Conservation (phyloP, 1,139 yeast genomes). For the Saccharomycopsis phalli region DNA sequence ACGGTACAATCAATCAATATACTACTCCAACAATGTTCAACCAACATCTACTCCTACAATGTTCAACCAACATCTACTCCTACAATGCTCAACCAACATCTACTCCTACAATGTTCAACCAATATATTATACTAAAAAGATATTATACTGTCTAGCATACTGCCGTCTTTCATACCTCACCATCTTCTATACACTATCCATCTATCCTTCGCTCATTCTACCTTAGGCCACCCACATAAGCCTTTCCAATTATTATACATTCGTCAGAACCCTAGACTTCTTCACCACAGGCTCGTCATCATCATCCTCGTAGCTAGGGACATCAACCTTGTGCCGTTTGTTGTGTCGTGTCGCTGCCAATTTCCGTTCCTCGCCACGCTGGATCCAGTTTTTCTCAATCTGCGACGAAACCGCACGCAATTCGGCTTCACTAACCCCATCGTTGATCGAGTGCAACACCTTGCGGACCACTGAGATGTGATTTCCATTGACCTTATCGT, state of each 20-base stretch:
- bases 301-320: constrained; percentile 28
- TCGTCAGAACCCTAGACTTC: neutral
- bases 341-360: constrained; percentile 9
- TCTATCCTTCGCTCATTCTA: too few relatives aligned
- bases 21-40: too few relatives aligned
- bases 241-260: too few relatives aligned
- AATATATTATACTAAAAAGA: too few relatives aligned
- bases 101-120: too few relatives aligned
- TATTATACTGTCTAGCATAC: too few relatives aligned
- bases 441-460: constrained; percentile 75
- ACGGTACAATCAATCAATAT: too few relatives aligned
- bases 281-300: constrained; percentile 8
- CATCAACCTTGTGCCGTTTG: constrained; percentile 8
- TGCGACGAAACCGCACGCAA: constrained; percentile 40
- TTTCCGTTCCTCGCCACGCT: constrained; percentile 31
- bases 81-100: too few relatives aligned
- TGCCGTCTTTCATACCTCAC: too few relatives aligned
- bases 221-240: neutral
- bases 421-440: constrained; percentile 77
- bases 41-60: too few relatives aligned
- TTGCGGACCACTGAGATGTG: constrained; percentile 73
- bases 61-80: too few relatives aligned
- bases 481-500: constrained; percentile 86
- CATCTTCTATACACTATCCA: too few relatives aligned
- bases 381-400: constrained; percentile 41